phyloP scores from a whole-genome alignment of 441 rosid species.

The Euphorbia corollata region DNA sequence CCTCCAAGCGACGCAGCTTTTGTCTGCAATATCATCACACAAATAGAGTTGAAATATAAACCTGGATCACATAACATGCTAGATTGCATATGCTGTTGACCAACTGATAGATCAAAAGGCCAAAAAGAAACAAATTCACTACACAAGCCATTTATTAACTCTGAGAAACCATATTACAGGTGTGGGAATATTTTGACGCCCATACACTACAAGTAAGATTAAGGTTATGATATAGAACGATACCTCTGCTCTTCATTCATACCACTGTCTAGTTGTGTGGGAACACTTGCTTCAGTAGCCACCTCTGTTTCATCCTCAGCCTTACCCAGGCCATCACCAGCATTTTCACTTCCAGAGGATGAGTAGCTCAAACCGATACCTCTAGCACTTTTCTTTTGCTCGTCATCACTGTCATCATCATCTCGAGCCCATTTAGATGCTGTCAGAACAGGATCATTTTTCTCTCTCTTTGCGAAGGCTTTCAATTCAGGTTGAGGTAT shows the following conservation, averaged over 20 bases:
- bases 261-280: slow-evolving; percentile 51
- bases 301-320: slow-evolving; percentile 59
- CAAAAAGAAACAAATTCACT: not conserved
- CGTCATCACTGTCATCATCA: slow-evolving; percentile 88
- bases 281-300: slow-evolving; percentile 41
- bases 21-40: slow-evolving; percentile 51
- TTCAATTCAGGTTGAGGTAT: slow-evolving; percentile 64
- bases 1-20: slow-evolving; percentile 84
- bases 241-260: slow-evolving; percentile 87
- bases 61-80: not conserved
- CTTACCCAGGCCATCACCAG: slow-evolving; percentile 52
- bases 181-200: too few species aligned
- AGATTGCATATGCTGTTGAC: not conserved
- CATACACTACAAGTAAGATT: too few species aligned
- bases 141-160: not conserved
- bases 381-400: slow-evolving; percentile 48
- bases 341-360: slow-evolving; percentile 88
- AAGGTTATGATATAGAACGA: not conserved
- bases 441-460: slow-evolving; percentile 68
- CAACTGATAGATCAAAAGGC: not conserved
- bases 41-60: slow-evolving; percentile 14
- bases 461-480: slow-evolving; percentile 61
- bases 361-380: slow-evolving; percentile 72
- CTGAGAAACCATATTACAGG: not conserved
- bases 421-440: slow-evolving; percentile 96